Base-by-base conservation (phyloP, 257 asterid species). In the Misopates orontium region DNA sequence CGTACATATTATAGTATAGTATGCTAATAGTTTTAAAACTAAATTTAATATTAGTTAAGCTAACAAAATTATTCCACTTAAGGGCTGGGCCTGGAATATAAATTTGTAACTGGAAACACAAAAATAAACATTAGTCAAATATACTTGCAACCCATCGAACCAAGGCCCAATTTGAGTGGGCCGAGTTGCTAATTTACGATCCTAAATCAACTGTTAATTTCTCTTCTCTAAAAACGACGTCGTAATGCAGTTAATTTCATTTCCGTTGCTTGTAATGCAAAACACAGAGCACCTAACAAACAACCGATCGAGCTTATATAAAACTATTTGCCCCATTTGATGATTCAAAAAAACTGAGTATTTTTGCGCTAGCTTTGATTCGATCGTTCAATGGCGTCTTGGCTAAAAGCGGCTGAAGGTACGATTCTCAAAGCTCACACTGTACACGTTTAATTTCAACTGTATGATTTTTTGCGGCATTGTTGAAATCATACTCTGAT, bases 341-440 rank as follows among this genome's bases (percentile, higher is more conserved):
- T 78, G 84, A 61, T 78, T 74, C 28, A 40, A 45, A 74, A 2
- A 28, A 39, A 59, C 52, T 58, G 71, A 62, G 67, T 60, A 73
- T 73, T 72, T 70, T 69, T 25, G 8, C 36, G 11, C 36, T 72
- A 67, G 22, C 66, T 16, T 66, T 68, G 60, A 62, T 72, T 39
- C 64, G 15, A 31, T 69, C 36, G 64, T 66, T 49, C 66, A 41
- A 85, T 85, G 93, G 87, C 87, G 19, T 77, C 93, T 60, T 93
- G 97, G 99, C 87, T 93, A 73, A 90, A 85, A 85, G 97, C 97
- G 25, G 99, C 99, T 66, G 97, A 93, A 93, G 99, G 99, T 93
- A 67, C 59, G 76, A 19, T 31, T 52, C 22, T 40, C 21, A 25
- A 15, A 36, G 42, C 58, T 59, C 53, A 8, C 25, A 8, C 25